Percentiles rank a stretch among this genome's conserved stretches.
Evolutionary conservation across 2,329 filamentous ascomycete genomes (phyloP).

Genomic region (Byssothecium circinans): DNA sequence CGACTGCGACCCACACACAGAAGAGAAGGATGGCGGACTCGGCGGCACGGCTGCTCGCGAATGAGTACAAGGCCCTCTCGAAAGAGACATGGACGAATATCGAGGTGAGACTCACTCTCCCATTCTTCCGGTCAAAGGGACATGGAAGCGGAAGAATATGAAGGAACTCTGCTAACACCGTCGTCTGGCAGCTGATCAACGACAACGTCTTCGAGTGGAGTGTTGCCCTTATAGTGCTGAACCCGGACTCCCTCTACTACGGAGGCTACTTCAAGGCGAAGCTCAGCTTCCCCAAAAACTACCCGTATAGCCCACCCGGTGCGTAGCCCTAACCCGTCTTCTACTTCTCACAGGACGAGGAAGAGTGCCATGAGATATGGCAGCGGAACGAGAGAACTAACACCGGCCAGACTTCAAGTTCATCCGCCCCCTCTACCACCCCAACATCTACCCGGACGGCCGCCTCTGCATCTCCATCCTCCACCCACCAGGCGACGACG

Average conservation of each 20-base stretch:
- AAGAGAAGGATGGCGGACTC: constrained; percentile 29
- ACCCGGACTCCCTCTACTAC: constrained; percentile 87
- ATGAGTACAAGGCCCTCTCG: constrained; percentile 76
- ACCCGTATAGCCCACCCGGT: constrained; percentile 82
- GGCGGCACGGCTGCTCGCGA: constrained; percentile 84
- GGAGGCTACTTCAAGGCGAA: constrained; percentile 91
- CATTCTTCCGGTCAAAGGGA: neutral
- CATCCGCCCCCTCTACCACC: constrained; percentile 77
- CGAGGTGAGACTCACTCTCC: constrained; percentile 59
- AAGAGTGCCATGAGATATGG: too few species aligned
- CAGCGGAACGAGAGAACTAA: too few species aligned
- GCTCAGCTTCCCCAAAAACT: constrained; percentile 85
- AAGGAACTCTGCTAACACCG: neutral
- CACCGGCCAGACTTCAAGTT: constrained; percentile 74
- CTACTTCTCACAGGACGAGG: too few species aligned
- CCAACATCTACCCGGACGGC: constrained; percentile 90
- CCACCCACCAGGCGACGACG: constrained; percentile 86
- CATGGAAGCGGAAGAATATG: neutral
- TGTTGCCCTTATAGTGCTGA: constrained; percentile 87
- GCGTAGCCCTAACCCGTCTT: constrained; percentile 29
- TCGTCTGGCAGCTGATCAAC: constrained; percentile 63
- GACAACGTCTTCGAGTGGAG: constrained; percentile 87
- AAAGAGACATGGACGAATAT: constrained; percentile 96
- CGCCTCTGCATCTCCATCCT: constrained; percentile 96
- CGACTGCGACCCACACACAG: neutral